A percentile compares a stretch with the other conserved stretches of the same genome.
phyloP scores from a whole-genome alignment of 2,329 filamentous ascomycete species.

The Colletotrichum sidae region DNA sequence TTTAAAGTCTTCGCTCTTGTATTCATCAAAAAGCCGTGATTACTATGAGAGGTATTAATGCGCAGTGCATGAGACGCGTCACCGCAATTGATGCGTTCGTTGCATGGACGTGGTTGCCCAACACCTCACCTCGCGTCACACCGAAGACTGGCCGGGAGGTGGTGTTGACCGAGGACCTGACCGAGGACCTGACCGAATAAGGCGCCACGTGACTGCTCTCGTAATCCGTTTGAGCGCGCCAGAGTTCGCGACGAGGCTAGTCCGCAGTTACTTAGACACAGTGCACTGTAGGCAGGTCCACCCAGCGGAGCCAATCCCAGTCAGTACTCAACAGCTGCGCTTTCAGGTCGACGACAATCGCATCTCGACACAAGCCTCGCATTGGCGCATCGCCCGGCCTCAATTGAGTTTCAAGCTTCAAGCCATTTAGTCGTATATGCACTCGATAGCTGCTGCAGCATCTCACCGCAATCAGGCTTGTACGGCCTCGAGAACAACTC shows the following conservation, averaged over 20 bases:
- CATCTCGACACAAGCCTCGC: not conserved
- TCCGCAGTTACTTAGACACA: not conserved
- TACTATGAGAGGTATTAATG: too few relatives aligned
- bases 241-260: slow-evolving; percentile 30
- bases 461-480: too few relatives aligned
- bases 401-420: slow-evolving; percentile 4
- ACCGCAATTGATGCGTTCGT: too few relatives aligned
- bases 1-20: too few relatives aligned
- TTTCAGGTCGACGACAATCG: slow-evolving; percentile 14
- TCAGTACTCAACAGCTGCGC: slow-evolving; percentile 2
- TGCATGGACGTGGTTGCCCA: too few relatives aligned
- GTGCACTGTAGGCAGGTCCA: too few relatives aligned
- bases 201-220: not conserved
- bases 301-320: slow-evolving; percentile 7
- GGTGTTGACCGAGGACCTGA: not conserved
- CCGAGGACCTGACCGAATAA: not conserved
- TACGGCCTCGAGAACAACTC: not conserved
- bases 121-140: too few relatives aligned
- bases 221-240: not conserved
- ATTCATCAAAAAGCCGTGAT: too few relatives aligned
- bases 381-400: not conserved
- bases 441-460: not conserved
- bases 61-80: too few relatives aligned
- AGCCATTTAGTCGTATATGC: not conserved
- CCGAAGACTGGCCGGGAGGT: too few relatives aligned